These are phyloP conservation scores for Dendrobium catenatum DNA, from an alignment of 106 monocot genomes.

Conservation along the genomic window DNA sequence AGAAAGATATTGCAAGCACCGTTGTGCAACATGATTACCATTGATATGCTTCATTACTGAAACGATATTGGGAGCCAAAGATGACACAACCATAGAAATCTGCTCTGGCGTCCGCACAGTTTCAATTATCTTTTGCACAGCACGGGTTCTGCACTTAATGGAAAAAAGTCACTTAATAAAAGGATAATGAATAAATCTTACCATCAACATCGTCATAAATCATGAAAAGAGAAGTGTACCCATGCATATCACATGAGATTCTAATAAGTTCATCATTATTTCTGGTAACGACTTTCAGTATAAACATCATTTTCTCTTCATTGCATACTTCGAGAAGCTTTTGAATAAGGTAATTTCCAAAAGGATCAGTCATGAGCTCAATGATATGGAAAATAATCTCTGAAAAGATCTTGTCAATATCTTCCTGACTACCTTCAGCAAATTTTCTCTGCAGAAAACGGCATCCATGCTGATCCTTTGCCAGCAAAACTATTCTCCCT, in stretches of 20 bases:
- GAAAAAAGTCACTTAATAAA: constrained; percentile 4
- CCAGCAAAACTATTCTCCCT: constrained; percentile 29
- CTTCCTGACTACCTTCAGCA: constrained; percentile 28
- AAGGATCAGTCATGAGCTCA: constrained; percentile 53
- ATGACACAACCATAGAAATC: constrained; percentile 29
- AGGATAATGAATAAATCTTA: not conserved
- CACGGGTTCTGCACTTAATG: constrained; percentile 29
- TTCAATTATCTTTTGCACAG: constrained; percentile 63
- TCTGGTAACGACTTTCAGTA: constrained; percentile 36
- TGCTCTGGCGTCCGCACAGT: constrained; percentile 23
- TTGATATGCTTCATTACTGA: constrained; percentile 48
- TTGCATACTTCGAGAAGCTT: constrained; percentile 49
- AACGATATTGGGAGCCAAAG: constrained; percentile 34
- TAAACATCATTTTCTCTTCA: constrained; percentile 33
- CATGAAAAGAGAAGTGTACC: constrained; percentile 23
- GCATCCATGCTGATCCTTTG: constrained; percentile 55
- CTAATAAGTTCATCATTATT: constrained; percentile 20
- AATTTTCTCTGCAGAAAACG: constrained; percentile 45
- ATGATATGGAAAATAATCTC: constrained; percentile 51
- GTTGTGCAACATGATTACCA: constrained; percentile 64
- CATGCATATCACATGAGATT: constrained; percentile 62
- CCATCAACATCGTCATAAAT: not conserved
- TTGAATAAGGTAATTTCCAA: constrained; percentile 56
- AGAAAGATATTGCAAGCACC: constrained; percentile 46
- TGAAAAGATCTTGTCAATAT: constrained; percentile 42